These are phyloP conservation scores for Neonectria punicea DNA, from an alignment of 2,329 filamentous ascomycete genomes.

Conservation along the genomic window DNA sequence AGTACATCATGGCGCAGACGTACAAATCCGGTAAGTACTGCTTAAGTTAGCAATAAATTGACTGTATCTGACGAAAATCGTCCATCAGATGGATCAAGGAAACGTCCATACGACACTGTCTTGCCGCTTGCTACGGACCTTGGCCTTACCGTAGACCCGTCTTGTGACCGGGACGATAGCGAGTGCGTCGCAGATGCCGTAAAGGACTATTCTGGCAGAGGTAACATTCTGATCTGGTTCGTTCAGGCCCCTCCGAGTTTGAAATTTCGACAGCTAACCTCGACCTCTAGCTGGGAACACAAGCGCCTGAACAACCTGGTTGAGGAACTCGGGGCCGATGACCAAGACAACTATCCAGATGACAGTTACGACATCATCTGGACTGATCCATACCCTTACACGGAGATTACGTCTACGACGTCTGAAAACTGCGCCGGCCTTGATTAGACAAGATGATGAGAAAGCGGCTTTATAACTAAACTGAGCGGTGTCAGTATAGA, in stretches of 20 bases:
- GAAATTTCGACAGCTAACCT: not conserved
- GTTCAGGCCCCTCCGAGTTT: not conserved
- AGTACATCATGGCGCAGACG: conserved; percentile 66
- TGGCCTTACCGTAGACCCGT: conserved; percentile 63
- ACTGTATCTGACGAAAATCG: not conserved
- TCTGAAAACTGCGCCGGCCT: conserved; percentile 66
- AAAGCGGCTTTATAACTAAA: too few species aligned
- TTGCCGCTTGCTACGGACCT: conserved; percentile 65
- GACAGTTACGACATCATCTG: conserved; percentile 66
- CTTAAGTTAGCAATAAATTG: not conserved
- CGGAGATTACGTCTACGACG: conserved; percentile 54
- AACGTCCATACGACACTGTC: conserved; percentile 67
- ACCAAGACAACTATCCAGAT: conserved; percentile 61
- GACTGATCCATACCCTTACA: conserved; percentile 64
- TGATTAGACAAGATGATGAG: not conserved
- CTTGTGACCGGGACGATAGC: conserved; percentile 65
- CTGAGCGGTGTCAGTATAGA: too few species aligned
- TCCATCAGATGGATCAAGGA: conserved; percentile 58
- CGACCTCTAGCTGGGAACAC: conserved; percentile 65
- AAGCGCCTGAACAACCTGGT: conserved; percentile 62
- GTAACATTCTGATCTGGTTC: conserved; percentile 68
- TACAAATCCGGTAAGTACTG: conserved; percentile 56
- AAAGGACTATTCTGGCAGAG: conserved; percentile 56
- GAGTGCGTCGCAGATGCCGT: conserved; percentile 64
- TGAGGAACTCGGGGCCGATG: conserved; percentile 59